A percentile compares a stretch with the other conserved stretches of the same genome.
Conservation (phyloP, 1,284 basidiomycete species). For the Cutaneotrichosporon sp. region DNA sequence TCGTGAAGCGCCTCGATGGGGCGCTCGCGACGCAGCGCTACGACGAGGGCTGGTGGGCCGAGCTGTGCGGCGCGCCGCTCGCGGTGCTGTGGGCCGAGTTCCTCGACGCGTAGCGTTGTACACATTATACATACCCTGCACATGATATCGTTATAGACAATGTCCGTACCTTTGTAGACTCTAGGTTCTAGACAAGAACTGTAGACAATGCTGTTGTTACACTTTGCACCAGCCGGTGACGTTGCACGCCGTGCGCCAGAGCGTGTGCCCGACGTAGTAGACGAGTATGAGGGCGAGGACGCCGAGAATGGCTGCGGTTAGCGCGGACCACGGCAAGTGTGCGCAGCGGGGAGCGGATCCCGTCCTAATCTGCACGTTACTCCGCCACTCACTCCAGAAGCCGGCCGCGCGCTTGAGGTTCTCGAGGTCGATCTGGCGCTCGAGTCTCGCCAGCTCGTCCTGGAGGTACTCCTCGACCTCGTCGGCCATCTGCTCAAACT, state of each 20-base stretch:
- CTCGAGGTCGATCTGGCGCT: constrained; percentile 19
- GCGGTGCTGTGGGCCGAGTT: constrained; percentile 25
- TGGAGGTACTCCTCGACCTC: constrained; percentile 37
- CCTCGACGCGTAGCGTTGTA: too few relatives aligned
- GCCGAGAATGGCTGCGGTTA: background rate
- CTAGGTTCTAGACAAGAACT: too few relatives aligned
- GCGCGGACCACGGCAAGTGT: too few relatives aligned
- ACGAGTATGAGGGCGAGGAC: background rate
- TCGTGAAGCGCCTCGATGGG: background rate
- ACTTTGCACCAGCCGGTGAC: background rate
- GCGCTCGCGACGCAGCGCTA: background rate
- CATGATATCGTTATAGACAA: background rate
- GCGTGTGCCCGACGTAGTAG: background rate
- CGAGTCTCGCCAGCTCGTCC: constrained; percentile 30
- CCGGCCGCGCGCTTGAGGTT: constrained; percentile 13
- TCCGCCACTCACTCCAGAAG: constrained; percentile 12
- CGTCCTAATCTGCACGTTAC: too few relatives aligned
- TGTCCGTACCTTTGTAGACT: background rate
- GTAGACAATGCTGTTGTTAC: constrained; percentile 3
- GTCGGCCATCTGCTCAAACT: constrained; percentile 43
- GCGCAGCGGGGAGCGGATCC: background rate
- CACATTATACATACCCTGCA: constrained; percentile 25
- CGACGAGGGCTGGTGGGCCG: background rate
- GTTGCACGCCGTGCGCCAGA: background rate
- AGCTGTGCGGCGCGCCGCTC: background rate